A percentile compares a stretch with the other conserved stretches of the same genome.
Conservation (phyloP, 208 protist genomes). For the Leishmania turanica region DNA sequence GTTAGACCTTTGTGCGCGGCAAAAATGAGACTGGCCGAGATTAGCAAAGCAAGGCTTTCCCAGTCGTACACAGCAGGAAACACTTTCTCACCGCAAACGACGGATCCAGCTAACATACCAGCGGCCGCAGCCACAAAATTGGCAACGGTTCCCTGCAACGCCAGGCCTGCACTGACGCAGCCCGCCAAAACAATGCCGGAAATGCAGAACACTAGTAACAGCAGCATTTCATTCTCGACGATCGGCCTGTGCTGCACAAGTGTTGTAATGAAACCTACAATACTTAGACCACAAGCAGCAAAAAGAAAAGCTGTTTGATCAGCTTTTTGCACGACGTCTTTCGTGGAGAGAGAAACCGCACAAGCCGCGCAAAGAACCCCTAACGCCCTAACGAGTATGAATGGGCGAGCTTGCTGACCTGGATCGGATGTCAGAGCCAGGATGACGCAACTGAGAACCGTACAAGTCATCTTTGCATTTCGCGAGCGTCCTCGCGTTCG, state of each 20-base stretch:
- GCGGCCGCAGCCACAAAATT: background rate
- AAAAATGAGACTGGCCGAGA: background rate
- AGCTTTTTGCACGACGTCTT: slow-evolving; percentile 8
- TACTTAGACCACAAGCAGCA: slow-evolving; percentile 1
- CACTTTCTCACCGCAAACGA: slow-evolving; percentile 1
- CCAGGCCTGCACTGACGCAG: slow-evolving; percentile 1
- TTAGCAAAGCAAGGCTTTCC: slow-evolving; percentile 11
- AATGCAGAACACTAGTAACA: slow-evolving; percentile 15
- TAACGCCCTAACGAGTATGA: background rate
- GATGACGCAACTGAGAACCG: background rate
- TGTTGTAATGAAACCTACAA: slow-evolving; percentile 21
- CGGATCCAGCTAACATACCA: slow-evolving; percentile 3
- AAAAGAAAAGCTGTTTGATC: slow-evolving; percentile 14
- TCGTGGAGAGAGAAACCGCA: slow-evolving; percentile 14
- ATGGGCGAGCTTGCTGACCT: background rate
- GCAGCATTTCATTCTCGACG: slow-evolving; percentile 14
- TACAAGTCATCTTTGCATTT: slow-evolving; percentile 10
- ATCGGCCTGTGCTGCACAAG: slow-evolving; percentile 1
- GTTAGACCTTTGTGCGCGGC: slow-evolving; percentile 10
- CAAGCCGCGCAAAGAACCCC: slow-evolving; percentile 10
- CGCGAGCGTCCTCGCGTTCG: slow-evolving; percentile 11
- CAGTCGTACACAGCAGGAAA: slow-evolving; percentile 9
- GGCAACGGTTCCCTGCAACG: background rate
- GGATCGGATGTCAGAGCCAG: slow-evolving; percentile 13
- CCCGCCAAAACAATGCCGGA: background rate